Base-by-base conservation (phyloP, 2,329 filamentous ascomycete species). In the Xylariaceae sp. region DNA sequence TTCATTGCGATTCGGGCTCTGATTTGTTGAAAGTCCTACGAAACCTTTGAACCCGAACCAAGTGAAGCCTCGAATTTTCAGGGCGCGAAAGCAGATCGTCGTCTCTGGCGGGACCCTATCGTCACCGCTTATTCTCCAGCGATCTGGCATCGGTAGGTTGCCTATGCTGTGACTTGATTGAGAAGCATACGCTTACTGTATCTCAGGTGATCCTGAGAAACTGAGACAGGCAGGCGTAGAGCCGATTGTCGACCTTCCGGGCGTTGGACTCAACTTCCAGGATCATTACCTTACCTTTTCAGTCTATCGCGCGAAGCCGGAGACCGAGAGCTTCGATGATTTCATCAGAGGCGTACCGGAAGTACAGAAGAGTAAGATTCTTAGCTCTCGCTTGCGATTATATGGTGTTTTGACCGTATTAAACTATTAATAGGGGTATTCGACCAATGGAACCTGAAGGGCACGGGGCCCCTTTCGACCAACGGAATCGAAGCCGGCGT, bases 241-340 rank as follows among this genome's bases (percentile, higher is more conserved):
- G 76, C 85, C 85, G 35, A 76, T 88, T 9, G 82, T 90, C 58
- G 82, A 90, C 68, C 82, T 90, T 17, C 88, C 88, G 0, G 88
- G 88, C 64, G 88, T 90, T 18, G 88, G 88, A 60, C 79, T 87
- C 55, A 90, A 90, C 76, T 90, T 90, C 81, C 88, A 90, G 71
- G 87, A 89, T 71, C 87, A 89, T 69, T 88, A 89, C 71, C 78
- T 90, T 45, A 88, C 85, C 1, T 90, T 90, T 72, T 82, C 87
- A 0, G 80, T 83, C 1, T 91, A 82, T 72, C 82, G 88, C 10
- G 88, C 88, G 15, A 90, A 89, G 76, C 88, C 88, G 4, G 84
- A 87, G 4, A 85, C 85, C 0, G 89, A 93, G 70, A 88, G 84
- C 9, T 93, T 93, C 64, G 89, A 92, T 67, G 89, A 92, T 71